Base-by-base conservation (phyloP, 306 rosid species). In the Canavalia ensiformis region DNA sequence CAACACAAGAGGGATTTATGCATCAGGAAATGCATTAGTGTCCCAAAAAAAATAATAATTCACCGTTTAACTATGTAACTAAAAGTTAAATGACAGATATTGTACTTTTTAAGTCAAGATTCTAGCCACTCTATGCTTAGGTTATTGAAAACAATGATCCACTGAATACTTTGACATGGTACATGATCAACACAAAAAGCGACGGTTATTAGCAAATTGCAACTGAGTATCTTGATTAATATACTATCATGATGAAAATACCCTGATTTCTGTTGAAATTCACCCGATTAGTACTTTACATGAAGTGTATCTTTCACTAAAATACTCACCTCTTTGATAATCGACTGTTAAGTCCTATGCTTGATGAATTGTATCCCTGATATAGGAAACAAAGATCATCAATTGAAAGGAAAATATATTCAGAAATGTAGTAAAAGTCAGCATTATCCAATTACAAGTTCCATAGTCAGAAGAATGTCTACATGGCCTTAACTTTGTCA, bases 241-340 rank as follows among this genome's bases (percentile, higher is more conserved):
- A 64, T 45, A 18, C 25, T 72, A 9, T 50, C 63, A 58, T 45
- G 51, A 59, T 25, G 2, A 35, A 60, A 31, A 41, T 50, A 33
- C 44, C 13, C 52, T 49, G 52, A 70, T 31, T 52, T 60, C 13
- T 50, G 46, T 46, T 72, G 80, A 66, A 65, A 54, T 64, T 31
- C 35, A 25, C 47, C 79, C 9, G 35, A 41, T 33, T 31, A 54
- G 54, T 31, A 29, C 34, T 58, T 77, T 52, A 44, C 25, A 29
- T 44, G 33, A 78, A 31, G 80, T 73, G 52, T 45, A 37, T 44
- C 52, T 42, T 64, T 68, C 18, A 50, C 60, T 39, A 80, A 76
- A 73, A 73, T 64, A 84, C 88, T 84, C 68, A 90, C 98, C 97
- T 90, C 80, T 86, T 82, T 68, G 98, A 91, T 80, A 80, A 87